A percentile compares a stretch with the other conserved stretches of the same genome.
These are phyloP conservation scores for Entomortierella parvispora DNA, from an alignment of 192 early-diverging fungal genomes.

Conservation along the genomic window DNA sequence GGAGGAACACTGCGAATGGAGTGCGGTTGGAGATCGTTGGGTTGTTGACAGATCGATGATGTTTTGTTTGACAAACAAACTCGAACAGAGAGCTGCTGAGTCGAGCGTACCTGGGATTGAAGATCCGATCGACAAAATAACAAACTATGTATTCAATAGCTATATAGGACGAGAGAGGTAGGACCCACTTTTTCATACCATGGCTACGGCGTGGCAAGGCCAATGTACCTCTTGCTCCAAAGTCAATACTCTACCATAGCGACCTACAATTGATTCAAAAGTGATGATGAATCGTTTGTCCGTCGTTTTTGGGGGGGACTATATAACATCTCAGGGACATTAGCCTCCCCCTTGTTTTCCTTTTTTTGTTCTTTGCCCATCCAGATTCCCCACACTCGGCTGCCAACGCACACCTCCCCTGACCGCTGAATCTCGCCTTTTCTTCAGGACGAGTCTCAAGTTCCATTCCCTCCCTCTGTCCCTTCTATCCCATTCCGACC, in stretches of 20 bases:
- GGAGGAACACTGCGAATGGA: no score
- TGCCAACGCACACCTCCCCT: slow-evolving; percentile 14
- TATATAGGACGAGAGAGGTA: slow-evolving; percentile 2
- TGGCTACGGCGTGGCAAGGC: not conserved
- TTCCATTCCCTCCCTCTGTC: not conserved
- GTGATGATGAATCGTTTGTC: slow-evolving; percentile 53
- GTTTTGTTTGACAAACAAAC: no score
- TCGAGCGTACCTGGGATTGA: not conserved
- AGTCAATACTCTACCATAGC: no score
- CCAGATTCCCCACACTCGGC: slow-evolving; percentile 20
- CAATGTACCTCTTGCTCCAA: not conserved
- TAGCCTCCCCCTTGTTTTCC: slow-evolving; percentile 2
- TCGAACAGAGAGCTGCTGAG: no score
- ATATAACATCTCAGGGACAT: slow-evolving; percentile 51
- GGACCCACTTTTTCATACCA: not conserved
- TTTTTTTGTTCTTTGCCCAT: slow-evolving; percentile 24
- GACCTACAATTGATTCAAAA: slow-evolving; percentile 79
- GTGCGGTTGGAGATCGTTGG: no score
- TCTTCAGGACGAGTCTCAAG: slow-evolving; percentile 1
- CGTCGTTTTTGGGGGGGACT: slow-evolving; percentile 71
- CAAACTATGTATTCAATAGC: no score
- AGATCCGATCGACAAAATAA: not conserved
- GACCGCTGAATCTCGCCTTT: slow-evolving; percentile 2
- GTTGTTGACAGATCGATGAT: no score
- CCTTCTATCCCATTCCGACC: not conserved